Evolutionary conservation across 352 stramenopile genomes (phyloP).

Genomic region (Albugo candida): DNA sequence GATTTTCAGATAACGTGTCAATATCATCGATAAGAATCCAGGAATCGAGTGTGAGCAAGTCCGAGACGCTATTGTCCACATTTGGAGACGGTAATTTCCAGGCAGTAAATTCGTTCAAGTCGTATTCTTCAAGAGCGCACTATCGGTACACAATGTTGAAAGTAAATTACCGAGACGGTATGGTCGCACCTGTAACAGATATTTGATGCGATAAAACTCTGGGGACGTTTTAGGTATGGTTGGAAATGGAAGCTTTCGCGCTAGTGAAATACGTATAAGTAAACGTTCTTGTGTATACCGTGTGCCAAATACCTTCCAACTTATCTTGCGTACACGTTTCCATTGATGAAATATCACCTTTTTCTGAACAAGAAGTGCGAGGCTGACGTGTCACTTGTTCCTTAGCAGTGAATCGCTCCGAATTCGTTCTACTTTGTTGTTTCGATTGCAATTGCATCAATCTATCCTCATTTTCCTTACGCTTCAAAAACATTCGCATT

Average conservation of each 20-base stretch:
- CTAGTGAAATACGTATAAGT: slow-evolving; percentile 4
- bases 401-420: no score
- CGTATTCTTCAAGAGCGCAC: slow-evolving; percentile 13
- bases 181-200: slow-evolving; percentile 21
- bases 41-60: slow-evolving; percentile 46
- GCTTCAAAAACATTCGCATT: no score
- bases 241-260: slow-evolving; percentile 2
- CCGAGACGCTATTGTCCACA: slow-evolving; percentile 26
- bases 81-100: slow-evolving; percentile 7
- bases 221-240: slow-evolving; percentile 7
- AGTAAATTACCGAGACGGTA: background rate
- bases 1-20: slow-evolving; percentile 26
- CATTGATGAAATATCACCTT: no score
- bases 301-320: background rate
- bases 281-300: background rate
- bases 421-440: no score
- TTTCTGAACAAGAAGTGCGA: no score
- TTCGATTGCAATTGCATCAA: no score
- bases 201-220: slow-evolving; percentile 40
- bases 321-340: no score
- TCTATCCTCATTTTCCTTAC: no score
- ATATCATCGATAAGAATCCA: slow-evolving; percentile 57
- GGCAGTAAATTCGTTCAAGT: no score
- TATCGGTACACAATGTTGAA: slow-evolving; percentile 29
- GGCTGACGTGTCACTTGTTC: no score